Evolutionary conservation across 495 filamentous ascomycete species (phyloP), one percentile per base, ranked within the genome.

Genomic region (Penicillium crystallinum): DNA sequence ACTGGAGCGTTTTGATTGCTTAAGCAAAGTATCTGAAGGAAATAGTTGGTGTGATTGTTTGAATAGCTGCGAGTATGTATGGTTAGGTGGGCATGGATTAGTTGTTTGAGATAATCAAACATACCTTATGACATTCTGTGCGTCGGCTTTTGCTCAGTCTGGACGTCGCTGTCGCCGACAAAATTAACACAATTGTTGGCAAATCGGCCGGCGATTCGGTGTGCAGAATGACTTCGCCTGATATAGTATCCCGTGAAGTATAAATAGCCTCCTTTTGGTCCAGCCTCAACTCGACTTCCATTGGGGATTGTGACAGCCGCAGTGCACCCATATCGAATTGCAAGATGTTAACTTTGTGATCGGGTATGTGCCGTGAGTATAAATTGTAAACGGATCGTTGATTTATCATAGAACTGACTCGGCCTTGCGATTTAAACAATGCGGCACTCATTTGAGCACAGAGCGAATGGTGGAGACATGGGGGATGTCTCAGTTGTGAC

Each of bases 71-170:
- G n/a, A 10, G 12, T 19, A 23, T n/a, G n/a, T n/a, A 2, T 8
- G 19, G 33, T 40, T 21, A 31, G n/a, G 1, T 18, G n/a, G 15
- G 8, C 6, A 17, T 33, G 29, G n/a, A n/a, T n/a, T n/a, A n/a
- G n/a, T n/a, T n/a, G 22, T 1, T 6, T 27, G 5, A 4, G 14
- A 12, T 41, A 1, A 14, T 4, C 23, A 22, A 4, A 33, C 36
- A 50, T 41, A 50, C 47, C 12, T 42, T 19, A 31, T 50, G 47
- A 12, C 14, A 31, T 41, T 50, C 47, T 6, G 37, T 40, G 12
- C 37, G 36, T n/a, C 37, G 23, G 17, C 35, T 33, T 15, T 50
- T 25, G 4, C 5, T 50, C 25, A 50, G 29, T 15, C 36, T 30
- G 14, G 47, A 40, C 4, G 38, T 50, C 12, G 47, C 47, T 15